These are phyloP conservation scores for Trametes coccinea DNA, from an alignment of 768 basidiomycete species.

Conservation along the genomic window DNA sequence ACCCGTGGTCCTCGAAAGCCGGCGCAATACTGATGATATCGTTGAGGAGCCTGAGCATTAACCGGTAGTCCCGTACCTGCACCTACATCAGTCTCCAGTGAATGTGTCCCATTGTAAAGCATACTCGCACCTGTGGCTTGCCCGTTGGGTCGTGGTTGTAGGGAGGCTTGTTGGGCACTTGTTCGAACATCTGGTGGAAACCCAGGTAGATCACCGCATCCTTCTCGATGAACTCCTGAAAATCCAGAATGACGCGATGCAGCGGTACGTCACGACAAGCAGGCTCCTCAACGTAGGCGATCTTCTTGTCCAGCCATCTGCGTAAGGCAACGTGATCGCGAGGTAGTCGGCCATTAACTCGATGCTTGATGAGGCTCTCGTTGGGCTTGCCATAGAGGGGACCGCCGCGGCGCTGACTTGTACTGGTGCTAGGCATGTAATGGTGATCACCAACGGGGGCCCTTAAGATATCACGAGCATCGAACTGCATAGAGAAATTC, in stretches of 20 bases:
- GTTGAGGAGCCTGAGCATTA: constrained; percentile 44
- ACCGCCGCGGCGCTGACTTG: too few species aligned
- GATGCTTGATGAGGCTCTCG: constrained; percentile 4
- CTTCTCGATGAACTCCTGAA: constrained; percentile 24
- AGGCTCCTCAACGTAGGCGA: constrained; percentile 13
- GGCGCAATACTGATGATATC: constrained; percentile 45
- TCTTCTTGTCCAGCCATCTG: constrained; percentile 15
- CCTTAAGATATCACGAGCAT: too few species aligned
- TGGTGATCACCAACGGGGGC: too few species aligned
- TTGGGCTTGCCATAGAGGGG: too few species aligned
- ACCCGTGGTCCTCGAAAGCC: constrained; percentile 38
- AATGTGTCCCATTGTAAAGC: not conserved
- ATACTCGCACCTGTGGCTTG: constrained; percentile 6
- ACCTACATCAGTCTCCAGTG: not conserved
- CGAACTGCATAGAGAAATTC: too few species aligned
- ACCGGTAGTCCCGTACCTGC: constrained; percentile 43
- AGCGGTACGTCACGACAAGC: constrained; percentile 7
- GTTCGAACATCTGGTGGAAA: constrained; percentile 39
- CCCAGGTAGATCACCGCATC: constrained; percentile 37
- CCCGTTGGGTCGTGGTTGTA: constrained; percentile 16
- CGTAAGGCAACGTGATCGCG: constrained; percentile 6
- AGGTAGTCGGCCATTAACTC: constrained; percentile 16
- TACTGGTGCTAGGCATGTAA: too few species aligned
- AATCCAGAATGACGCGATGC: constrained; percentile 28
- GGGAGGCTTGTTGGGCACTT: constrained; percentile 21